Percentiles rank a stretch among this genome's conserved stretches.
These are phyloP conservation scores for Alnus glutinosa DNA, from an alignment of 306 rosid genomes.

Conservation along the genomic window DNA sequence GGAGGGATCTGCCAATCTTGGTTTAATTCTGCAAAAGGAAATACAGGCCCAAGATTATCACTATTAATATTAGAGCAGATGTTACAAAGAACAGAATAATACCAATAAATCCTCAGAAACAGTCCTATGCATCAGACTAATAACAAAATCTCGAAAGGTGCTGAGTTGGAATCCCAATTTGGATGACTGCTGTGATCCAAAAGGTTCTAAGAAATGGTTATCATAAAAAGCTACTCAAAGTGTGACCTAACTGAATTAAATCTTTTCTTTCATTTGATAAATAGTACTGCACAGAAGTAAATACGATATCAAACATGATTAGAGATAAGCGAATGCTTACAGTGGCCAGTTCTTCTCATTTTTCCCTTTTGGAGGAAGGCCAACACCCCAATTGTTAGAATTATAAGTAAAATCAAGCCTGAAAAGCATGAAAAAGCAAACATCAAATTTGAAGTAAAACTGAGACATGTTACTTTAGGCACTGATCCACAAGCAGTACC, in stretches of 20 bases:
- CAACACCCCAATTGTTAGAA: constrained; percentile 91
- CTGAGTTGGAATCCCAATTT: constrained; percentile 1
- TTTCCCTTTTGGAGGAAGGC: constrained; percentile 88
- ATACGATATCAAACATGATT: constrained; percentile 7
- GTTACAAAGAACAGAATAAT: constrained; percentile 7
- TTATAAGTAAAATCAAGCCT: constrained; percentile 87
- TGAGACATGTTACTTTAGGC: constrained; percentile 20
- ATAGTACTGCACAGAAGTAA: background rate
- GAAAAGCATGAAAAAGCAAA: constrained; percentile 31
- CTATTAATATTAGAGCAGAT: constrained; percentile 14
- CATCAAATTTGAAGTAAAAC: constrained; percentile 10
- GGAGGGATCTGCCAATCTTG: constrained; percentile 83
- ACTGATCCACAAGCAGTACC: constrained; percentile 8
- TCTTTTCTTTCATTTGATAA: background rate
- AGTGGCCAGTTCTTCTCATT: constrained; percentile 80
- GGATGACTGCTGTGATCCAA: too few relatives aligned
- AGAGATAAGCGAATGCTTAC: constrained; percentile 50
- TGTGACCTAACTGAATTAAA: background rate
- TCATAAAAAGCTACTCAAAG: background rate
- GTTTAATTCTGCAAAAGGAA: constrained; percentile 65
- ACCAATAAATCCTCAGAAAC: constrained; percentile 20
- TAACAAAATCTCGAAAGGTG: too few relatives aligned
- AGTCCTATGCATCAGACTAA: constrained; percentile 15
- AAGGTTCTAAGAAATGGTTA: background rate
- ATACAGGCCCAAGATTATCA: constrained; percentile 15